A percentile compares a stretch with the other conserved stretches of the same genome.
Conservation (phyloP, 306 rosid genomes). For the Inga oerstediana region DNA sequence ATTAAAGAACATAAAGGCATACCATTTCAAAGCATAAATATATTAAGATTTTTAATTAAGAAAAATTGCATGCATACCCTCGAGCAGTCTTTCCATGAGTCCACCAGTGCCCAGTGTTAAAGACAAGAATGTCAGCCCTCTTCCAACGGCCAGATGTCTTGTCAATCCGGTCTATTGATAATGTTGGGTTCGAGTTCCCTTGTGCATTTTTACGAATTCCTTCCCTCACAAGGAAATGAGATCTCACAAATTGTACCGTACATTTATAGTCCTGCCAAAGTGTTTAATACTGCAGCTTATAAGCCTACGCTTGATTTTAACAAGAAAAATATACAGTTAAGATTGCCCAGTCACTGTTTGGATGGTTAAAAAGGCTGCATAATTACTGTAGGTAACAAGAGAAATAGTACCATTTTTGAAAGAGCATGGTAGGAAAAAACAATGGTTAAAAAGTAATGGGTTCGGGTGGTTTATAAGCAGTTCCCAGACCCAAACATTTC, state of each 20-base stretch:
- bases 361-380: neutral
- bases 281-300: conserved; percentile 27
- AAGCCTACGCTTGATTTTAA: conserved; percentile 20
- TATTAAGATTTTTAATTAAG: conserved; percentile 10
- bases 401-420: neutral
- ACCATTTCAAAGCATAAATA: conserved; percentile 28
- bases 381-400: conserved; percentile 14
- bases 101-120: conserved; percentile 99
- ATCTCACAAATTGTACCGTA: conserved; percentile 85
- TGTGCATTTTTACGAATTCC: conserved; percentile 70
- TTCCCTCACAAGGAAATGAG: conserved; percentile 94
- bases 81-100: conserved; percentile 97
- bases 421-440: neutral
- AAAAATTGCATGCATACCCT: conserved; percentile 64
- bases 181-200: conserved; percentile 84
- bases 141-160: conserved; percentile 82
- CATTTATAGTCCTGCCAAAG: conserved; percentile 80
- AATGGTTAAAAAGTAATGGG: neutral
- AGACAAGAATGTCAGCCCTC: conserved; percentile 89
- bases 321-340: conserved; percentile 25
- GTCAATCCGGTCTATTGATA: conserved; percentile 90
- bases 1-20: neutral
- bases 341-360: conserved; percentile 22
- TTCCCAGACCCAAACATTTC: neutral
- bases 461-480: neutral